A percentile compares a stretch with the other conserved stretches of the same genome.
These are phyloP conservation scores for Auxenochlorella protothecoides DNA, from an alignment of 139 green algal species.

Conservation along the genomic window DNA sequence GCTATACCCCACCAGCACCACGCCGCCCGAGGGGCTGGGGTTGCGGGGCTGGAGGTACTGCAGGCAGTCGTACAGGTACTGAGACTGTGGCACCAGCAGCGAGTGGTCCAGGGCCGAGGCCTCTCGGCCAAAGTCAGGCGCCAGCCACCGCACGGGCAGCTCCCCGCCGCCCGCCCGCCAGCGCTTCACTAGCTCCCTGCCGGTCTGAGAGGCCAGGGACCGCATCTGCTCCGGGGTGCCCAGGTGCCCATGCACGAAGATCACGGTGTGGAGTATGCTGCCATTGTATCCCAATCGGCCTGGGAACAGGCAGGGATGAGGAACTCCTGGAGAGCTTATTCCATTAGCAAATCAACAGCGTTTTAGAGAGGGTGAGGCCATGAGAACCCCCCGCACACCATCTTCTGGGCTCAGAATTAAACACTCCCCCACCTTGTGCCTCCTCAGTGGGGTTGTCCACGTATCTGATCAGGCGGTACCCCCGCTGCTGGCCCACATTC, in stretches of 20 bases:
- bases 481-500: neutral
- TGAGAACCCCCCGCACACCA: too few relatives aligned
- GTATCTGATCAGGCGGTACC: slow-evolving; percentile 18
- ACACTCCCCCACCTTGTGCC: neutral
- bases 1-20: slow-evolving; percentile 16
- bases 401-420: neutral
- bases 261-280: slow-evolving; percentile 6
- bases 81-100: slow-evolving; percentile 6
- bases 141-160: slow-evolving; percentile 9
- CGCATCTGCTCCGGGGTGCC: slow-evolving; percentile 21
- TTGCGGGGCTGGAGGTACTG: neutral
- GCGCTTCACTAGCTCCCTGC: slow-evolving; percentile 5
- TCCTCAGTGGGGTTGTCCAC: neutral
- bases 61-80: slow-evolving; percentile 7
- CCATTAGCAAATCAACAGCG: neutral
- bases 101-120: slow-evolving; percentile 1
- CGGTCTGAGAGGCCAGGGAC: slow-evolving; percentile 12
- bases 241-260: slow-evolving; percentile 31
- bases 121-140: slow-evolving; percentile 7
- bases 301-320: neutral
- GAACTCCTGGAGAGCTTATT: neutral
- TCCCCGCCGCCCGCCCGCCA: neutral
- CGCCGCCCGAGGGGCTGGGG: slow-evolving; percentile 2
- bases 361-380: neutral
- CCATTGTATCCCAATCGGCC: neutral